These are phyloP conservation scores for Lecanosticta acicola DNA, from an alignment of 2,329 filamentous ascomycete species.

Conservation along the genomic window DNA sequence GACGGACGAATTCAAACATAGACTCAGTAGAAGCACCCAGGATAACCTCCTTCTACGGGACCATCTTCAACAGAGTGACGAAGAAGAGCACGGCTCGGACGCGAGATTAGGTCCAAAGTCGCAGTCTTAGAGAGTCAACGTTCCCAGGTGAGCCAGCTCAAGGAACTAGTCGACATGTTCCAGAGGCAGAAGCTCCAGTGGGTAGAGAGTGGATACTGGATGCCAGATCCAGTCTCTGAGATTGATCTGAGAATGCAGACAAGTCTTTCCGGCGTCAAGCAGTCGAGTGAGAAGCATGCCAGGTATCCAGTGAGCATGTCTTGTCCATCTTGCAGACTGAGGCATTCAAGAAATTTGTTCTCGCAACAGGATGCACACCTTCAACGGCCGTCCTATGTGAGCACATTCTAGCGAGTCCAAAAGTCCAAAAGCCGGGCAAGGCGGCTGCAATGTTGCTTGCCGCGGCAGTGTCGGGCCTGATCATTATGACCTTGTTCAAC, in stretches of 20 bases:
- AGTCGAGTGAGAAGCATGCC: conserved; percentile 5
- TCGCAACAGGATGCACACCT: background rate
- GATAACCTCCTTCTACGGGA: no score
- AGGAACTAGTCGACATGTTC: no score
- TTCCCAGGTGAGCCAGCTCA: no score
- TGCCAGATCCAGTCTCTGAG: background rate
- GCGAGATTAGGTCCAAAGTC: no score
- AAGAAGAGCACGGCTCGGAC: no score
- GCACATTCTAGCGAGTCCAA: background rate
- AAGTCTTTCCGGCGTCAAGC: conserved; percentile 1
- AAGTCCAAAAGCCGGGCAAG: conserved; percentile 3
- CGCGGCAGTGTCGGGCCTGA: conserved; percentile 6
- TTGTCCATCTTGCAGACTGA: background rate
- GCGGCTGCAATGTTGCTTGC: conserved; percentile 6
- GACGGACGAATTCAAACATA: no score
- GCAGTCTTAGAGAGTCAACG: no score
- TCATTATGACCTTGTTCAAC: conserved; percentile 4
- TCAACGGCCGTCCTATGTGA: background rate
- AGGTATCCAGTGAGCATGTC: no score
- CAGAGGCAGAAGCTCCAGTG: no score
- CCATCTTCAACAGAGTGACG: no score
- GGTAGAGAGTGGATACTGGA: background rate
- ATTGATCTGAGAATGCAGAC: background rate
- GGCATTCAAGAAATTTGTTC: background rate
- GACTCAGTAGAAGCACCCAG: no score